phyloP scores from a whole-genome alignment of 805 yeast species.

The Suhomyces faveliae region DNA sequence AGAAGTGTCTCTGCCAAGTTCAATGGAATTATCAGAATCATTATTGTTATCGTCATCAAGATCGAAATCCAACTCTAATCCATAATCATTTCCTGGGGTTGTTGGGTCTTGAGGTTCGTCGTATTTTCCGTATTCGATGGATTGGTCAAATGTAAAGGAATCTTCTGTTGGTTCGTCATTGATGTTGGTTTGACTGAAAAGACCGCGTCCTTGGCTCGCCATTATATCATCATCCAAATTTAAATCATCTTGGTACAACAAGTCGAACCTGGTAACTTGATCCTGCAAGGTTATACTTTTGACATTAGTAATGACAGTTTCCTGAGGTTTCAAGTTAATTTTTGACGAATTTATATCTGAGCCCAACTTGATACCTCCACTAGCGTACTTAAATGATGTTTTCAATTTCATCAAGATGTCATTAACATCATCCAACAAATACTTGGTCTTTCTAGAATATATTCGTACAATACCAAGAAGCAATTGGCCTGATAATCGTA shows the following conservation, averaged over 20 bases:
- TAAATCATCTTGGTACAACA: conserved; percentile 63
- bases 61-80: conserved; percentile 32
- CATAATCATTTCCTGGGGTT: conserved; percentile 18
- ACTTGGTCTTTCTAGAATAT: conserved; percentile 81
- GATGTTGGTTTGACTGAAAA: conserved; percentile 22
- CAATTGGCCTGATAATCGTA: conserved; percentile 81
- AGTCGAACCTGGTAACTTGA: conserved; percentile 75
- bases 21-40: conserved; percentile 50
- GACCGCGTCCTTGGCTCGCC: conserved; percentile 9
- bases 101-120: conserved; percentile 27
- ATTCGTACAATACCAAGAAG: conserved; percentile 84
- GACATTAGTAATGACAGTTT: conserved; percentile 60
- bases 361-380: conserved; percentile 26
- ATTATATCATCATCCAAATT: conserved; percentile 28
- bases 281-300: conserved; percentile 65
- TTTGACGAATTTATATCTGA: conserved; percentile 26
- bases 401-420: conserved; percentile 72
- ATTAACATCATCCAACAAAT: conserved; percentile 76
- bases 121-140: conserved; percentile 68
- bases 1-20: conserved; percentile 49
- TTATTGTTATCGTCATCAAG: conserved; percentile 30
- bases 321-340: conserved; percentile 57
- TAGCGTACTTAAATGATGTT: conserved; percentile 54
- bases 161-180: conserved; percentile 22
- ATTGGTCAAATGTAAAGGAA: conserved; percentile 45